Conservation (phyloP, 2,329 filamentous ascomycete genomes). For the Aureobasidium musti region DNA sequence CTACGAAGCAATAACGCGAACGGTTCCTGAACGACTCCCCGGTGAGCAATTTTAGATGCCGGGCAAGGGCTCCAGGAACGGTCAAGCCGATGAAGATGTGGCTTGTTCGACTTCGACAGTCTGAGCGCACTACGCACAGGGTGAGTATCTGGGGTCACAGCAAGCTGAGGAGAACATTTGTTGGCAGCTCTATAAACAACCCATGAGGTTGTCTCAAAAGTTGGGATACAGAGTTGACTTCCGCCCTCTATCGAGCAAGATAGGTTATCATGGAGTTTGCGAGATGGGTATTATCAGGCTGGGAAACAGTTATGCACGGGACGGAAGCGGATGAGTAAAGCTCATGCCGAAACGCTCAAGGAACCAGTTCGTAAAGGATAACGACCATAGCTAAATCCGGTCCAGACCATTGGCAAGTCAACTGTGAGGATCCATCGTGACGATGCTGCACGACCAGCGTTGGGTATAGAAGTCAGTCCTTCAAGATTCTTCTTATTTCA, state of each 20-base stretch:
- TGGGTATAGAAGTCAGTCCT: not conserved
- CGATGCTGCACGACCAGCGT: not conserved
- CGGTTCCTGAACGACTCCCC: not conserved
- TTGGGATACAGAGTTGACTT: not conserved
- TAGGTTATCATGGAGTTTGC: too few species aligned
- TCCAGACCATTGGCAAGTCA: not conserved
- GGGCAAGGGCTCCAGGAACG: not conserved
- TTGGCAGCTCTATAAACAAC: not conserved
- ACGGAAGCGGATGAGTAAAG: not conserved
- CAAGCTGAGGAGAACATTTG: not conserved
- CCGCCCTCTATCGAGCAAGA: not conserved
- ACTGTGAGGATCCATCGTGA: not conserved
- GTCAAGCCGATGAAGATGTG: slow-evolving; percentile 1
- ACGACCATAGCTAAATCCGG: not conserved
- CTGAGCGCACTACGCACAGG: not conserved
- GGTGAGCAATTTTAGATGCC: not conserved
- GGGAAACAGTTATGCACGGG: not conserved
- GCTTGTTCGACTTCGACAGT: slow-evolving; percentile 7
- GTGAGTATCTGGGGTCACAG: not conserved
- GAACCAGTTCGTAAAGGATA: not conserved
- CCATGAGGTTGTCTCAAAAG: not conserved
- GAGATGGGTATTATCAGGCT: not conserved
- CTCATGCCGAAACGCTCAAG: not conserved
- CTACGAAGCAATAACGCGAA: not conserved
- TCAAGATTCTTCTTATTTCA: not conserved